A percentile compares a stretch with the other conserved stretches of the same genome.
Evolutionary conservation across 768 basidiomycete genomes (phyloP).

Genomic region (Psilocybe cyanescens): DNA sequence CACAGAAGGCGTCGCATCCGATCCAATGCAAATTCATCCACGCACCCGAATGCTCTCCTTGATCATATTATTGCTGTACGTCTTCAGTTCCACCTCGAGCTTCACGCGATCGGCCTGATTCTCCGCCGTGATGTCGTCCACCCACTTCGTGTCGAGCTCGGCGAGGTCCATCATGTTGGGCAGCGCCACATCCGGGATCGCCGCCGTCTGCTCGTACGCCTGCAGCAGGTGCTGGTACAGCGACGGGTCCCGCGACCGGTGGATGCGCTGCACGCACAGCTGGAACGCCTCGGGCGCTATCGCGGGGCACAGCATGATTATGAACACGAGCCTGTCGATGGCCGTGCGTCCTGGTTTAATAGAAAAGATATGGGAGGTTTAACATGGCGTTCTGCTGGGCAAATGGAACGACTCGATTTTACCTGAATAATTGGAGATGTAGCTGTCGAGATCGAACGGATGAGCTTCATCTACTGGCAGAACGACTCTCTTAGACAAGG

Average conservation of each 20-base stretch:
- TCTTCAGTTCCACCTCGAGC: conserved; percentile 93
- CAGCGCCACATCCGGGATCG: conserved; percentile 35
- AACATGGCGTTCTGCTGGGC: background rate
- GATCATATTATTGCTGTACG: conserved; percentile 95
- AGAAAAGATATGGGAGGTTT: background rate
- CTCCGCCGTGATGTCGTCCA: conserved; percentile 65
- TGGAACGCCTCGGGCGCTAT: conserved; percentile 76
- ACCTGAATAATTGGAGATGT: conserved; percentile 81
- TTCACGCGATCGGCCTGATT: conserved; percentile 79
- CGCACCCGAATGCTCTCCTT: conserved; percentile 95
- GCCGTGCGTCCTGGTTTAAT: conserved; percentile 64
- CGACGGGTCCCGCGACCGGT: conserved; percentile 69
- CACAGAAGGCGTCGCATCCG: too few relatives aligned
- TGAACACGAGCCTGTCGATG: conserved; percentile 73
- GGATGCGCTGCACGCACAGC: conserved; percentile 65
- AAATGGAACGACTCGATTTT: background rate
- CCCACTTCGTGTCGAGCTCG: conserved; percentile 69
- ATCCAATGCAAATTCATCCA: conserved; percentile 6
- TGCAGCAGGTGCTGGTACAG: conserved; percentile 54
- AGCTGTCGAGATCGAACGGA: conserved; percentile 86
- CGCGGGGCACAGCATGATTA: conserved; percentile 65
- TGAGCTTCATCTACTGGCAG: conserved; percentile 75
- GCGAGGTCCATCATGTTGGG: conserved; percentile 53
- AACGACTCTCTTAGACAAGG: conserved; percentile 28
- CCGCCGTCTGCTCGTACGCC: conserved; percentile 56